Evolutionary conservation across 352 stramenopile species (phyloP).

Genomic region (Phytophthora pinifolia): DNA sequence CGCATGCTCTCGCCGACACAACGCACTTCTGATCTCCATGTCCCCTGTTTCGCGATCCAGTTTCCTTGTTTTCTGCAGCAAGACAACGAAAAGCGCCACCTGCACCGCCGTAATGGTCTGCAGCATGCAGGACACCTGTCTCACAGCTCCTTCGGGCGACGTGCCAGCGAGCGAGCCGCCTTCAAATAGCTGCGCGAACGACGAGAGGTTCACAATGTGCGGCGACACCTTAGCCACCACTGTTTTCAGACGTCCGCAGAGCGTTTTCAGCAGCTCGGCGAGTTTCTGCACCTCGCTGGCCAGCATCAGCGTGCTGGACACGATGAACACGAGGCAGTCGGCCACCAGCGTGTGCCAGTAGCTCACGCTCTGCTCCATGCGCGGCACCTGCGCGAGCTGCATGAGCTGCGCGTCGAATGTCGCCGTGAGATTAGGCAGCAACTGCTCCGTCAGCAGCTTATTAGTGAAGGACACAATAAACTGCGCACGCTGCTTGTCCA

Average conservation of each 20-base stretch:
- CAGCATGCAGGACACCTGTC: constrained; percentile 77
- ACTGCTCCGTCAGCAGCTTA: constrained; percentile 47
- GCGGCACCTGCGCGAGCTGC: constrained; percentile 54
- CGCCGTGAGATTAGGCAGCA: constrained; percentile 53
- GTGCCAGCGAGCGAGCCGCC: constrained; percentile 59
- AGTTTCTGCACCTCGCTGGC: constrained; percentile 59
- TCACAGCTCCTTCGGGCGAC: constrained; percentile 63
- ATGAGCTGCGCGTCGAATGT: constrained; percentile 53
- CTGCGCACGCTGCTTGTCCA: constrained; percentile 57
- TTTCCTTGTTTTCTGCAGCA: constrained; percentile 65
- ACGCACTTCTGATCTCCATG: constrained; percentile 37
- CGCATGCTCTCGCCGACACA: constrained; percentile 48
- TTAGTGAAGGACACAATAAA: constrained; percentile 76
- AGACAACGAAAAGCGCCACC: constrained; percentile 57
- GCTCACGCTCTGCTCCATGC: constrained; percentile 64
- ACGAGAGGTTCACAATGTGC: constrained; percentile 82
- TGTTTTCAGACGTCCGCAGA: constrained; percentile 58
- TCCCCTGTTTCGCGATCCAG: constrained; percentile 67
- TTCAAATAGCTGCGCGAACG: constrained; percentile 74
- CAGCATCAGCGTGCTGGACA: constrained; percentile 52
- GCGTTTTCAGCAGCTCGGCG: constrained; percentile 47
- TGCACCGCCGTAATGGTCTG: constrained; percentile 75
- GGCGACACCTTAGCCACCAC: constrained; percentile 73
- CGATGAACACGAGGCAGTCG: constrained; percentile 64
- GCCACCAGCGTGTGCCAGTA: constrained; percentile 80